Conservation (phyloP, 495 filamentous ascomycete species). For the Aspergillus kassunensis region DNA sequence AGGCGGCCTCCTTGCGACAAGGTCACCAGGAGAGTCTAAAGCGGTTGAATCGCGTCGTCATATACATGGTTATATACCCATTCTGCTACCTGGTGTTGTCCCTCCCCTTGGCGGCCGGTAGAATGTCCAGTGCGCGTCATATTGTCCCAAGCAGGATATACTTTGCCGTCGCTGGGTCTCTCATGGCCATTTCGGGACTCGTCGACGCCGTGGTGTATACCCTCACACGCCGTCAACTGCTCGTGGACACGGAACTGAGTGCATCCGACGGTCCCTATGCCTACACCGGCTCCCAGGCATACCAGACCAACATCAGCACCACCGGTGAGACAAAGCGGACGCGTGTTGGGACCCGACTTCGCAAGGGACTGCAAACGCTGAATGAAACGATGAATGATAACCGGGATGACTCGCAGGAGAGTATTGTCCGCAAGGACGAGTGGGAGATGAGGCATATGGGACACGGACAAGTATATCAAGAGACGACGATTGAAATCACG, state of each 20-base stretch:
- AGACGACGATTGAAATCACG: constrained; percentile 41
- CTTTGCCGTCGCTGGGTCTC: constrained; percentile 62
- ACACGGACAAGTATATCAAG: constrained; percentile 38
- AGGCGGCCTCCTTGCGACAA: constrained; percentile 32
- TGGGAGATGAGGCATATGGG: constrained; percentile 28
- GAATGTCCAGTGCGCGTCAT: constrained; percentile 56
- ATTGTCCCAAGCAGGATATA: constrained; percentile 49
- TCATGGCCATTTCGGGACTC: constrained; percentile 68
- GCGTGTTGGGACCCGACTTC: constrained; percentile 22
- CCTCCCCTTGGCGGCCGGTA: constrained; percentile 63
- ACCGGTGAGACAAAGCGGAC: constrained; percentile 14
- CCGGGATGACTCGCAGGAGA: constrained; percentile 35
- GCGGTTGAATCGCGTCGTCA: constrained; percentile 47
- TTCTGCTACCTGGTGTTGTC: constrained; percentile 67
- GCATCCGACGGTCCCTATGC: constrained; percentile 27
- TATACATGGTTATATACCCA: constrained; percentile 71
- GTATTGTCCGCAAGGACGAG: constrained; percentile 33
- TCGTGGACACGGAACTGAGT: constrained; percentile 35
- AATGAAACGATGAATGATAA: constrained; percentile 24
- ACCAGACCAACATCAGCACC: constrained; percentile 32
- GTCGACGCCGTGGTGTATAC: constrained; percentile 69
- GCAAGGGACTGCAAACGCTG: constrained; percentile 18
- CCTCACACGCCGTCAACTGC: constrained; percentile 38
- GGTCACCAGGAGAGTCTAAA: constrained; percentile 35
- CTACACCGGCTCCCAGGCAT: constrained; percentile 16